Conservation (phyloP, 805 yeast species). For the Saccharomycodes ludwigii region DNA sequence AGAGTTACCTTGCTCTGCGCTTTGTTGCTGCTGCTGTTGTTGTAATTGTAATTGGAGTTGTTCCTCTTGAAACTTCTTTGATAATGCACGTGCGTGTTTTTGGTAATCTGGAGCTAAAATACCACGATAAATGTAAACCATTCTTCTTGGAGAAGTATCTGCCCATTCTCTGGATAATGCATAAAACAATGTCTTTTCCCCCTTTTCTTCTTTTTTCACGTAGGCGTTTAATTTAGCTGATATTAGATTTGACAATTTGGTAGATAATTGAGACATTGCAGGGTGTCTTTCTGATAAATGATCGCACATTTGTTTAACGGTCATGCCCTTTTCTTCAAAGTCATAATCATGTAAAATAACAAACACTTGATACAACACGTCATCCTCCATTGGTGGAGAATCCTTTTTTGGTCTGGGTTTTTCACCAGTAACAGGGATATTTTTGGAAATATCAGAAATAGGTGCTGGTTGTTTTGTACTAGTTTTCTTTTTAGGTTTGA, state of each 20-base stretch:
- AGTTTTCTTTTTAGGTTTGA: slow-evolving; percentile 9
- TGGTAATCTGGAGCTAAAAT: slow-evolving; percentile 64
- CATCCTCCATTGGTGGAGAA: slow-evolving; percentile 43
- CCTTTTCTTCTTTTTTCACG: slow-evolving; percentile 75
- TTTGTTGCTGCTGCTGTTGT: slow-evolving; percentile 15
- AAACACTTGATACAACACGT: slow-evolving; percentile 65
- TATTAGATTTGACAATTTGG: slow-evolving; percentile 70
- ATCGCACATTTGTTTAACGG: slow-evolving; percentile 83
- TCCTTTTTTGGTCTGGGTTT: slow-evolving; percentile 61
- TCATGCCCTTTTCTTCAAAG: slow-evolving; percentile 59
- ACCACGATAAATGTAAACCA: slow-evolving; percentile 82
- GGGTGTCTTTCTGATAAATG: slow-evolving; percentile 63
- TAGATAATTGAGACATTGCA: slow-evolving; percentile 69
- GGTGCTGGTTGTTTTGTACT: slow-evolving; percentile 14
- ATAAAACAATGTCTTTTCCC: slow-evolving; percentile 59
- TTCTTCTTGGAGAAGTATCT: slow-evolving; percentile 76
- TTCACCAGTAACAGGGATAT: slow-evolving; percentile 71
- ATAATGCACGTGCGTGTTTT: slow-evolving; percentile 53
- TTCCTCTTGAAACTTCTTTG: slow-evolving; percentile 42
- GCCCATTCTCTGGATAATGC: slow-evolving; percentile 85
- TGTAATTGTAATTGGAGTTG: slow-evolving; percentile 17
- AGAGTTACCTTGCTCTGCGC: neutral
- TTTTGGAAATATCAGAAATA: slow-evolving; percentile 64
- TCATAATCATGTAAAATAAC: slow-evolving; percentile 59
- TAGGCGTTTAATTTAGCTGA: slow-evolving; percentile 77